Evolutionary conservation across 2,329 filamentous ascomycete genomes (phyloP).

Genomic region (Sporothrix globosa): DNA sequence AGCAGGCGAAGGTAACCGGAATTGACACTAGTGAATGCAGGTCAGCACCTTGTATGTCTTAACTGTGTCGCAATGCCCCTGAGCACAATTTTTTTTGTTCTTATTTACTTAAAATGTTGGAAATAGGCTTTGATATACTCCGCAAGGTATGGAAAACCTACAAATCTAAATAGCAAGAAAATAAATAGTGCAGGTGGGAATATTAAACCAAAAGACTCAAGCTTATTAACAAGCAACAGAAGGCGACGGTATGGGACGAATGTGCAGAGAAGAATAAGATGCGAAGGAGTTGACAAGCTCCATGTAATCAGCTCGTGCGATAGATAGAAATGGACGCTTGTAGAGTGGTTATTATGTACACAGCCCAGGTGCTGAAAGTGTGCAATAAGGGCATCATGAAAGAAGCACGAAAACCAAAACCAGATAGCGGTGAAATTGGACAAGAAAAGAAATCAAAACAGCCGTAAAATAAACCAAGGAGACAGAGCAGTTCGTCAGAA

Average conservation of each 20-base stretch:
- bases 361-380: conserved; percentile 8
- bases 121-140: neutral
- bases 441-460: neutral
- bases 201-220: conserved; percentile 13
- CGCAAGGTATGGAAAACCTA: neutral
- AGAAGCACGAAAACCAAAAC: neutral
- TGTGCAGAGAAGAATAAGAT: neutral
- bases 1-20: neutral
- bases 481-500: neutral
- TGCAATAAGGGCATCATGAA: neutral
- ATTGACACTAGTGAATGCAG: conserved; percentile 1
- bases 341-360: conserved; percentile 18
- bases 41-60: neutral
- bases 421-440: neutral
- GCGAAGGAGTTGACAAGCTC: neutral
- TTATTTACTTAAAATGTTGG: neutral
- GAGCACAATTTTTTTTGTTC: neutral
- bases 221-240: conserved; percentile 8
- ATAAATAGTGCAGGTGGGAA: neutral
- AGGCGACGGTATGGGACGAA: neutral
- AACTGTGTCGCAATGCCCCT: neutral
- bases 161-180: neutral
- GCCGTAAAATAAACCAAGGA: neutral
- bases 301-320: neutral
- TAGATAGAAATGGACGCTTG: neutral